A percentile compares a stretch with the other conserved stretches of the same genome.
Evolutionary conservation across 176 grass and related monocot genomes (phyloP).

Genomic region (Secale cereale): DNA sequence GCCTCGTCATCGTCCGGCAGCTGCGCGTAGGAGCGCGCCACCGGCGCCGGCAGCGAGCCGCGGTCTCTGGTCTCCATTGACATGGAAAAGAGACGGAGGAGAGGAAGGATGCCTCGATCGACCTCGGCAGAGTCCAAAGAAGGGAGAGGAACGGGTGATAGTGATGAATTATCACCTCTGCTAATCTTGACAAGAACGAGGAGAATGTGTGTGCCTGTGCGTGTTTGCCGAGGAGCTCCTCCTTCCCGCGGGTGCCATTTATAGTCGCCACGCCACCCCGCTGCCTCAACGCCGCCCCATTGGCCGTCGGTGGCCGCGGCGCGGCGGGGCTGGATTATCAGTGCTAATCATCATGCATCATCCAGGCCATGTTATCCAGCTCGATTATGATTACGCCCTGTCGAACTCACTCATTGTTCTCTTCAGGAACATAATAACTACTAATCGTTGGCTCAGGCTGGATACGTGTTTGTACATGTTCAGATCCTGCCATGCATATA

Average conservation of each 20-base stretch:
- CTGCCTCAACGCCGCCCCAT: background rate
- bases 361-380: background rate
- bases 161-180: background rate
- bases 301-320: background rate
- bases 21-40: slow-evolving; percentile 29
- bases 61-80: slow-evolving; percentile 34
- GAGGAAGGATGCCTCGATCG: too few relatives aligned
- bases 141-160: background rate
- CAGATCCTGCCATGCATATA: too few relatives aligned
- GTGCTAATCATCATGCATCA: background rate
- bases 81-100: background rate
- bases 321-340: background rate
- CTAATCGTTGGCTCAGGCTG: too few relatives aligned
- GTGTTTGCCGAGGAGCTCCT: background rate
- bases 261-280: background rate
- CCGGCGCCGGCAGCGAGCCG: background rate
- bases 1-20: slow-evolving; percentile 22
- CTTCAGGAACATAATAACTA: too few relatives aligned
- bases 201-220: background rate
- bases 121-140: too few relatives aligned
- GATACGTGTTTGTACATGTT: too few relatives aligned
- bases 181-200: background rate
- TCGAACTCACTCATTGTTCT: too few relatives aligned
- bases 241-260: background rate
- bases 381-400: background rate